These are phyloP conservation scores for Wallacemonas sp. DNA, from an alignment of 208 protist genomes.

Conservation along the genomic window DNA sequence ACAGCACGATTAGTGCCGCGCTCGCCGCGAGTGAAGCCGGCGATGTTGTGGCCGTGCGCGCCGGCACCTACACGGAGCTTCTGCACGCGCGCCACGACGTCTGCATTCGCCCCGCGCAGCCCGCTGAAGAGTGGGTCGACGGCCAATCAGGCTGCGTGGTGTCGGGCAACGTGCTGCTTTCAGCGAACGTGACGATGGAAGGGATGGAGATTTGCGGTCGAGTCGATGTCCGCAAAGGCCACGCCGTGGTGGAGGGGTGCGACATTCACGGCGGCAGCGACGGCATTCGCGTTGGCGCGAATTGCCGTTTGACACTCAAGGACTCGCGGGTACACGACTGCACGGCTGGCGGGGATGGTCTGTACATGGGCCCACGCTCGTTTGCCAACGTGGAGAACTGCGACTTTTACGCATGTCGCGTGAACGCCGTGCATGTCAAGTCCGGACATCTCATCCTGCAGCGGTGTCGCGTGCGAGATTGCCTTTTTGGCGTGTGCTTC, in stretches of 20 bases:
- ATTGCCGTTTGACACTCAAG: conserved; percentile 38
- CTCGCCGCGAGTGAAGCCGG: conserved; percentile 41
- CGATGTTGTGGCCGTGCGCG: conserved; percentile 53
- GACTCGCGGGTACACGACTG: conserved; percentile 71
- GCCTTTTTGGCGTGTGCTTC: conserved; percentile 75
- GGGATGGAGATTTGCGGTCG: conserved; percentile 51
- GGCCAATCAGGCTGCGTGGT: conserved; percentile 43
- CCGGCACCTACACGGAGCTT: conserved; percentile 80
- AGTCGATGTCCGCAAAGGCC: conserved; percentile 76
- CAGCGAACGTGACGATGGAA: conserved; percentile 45
- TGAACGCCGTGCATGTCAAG: conserved; percentile 72
- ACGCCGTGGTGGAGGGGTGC: conserved; percentile 66
- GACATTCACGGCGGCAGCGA: conserved; percentile 76
- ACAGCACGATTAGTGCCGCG: conserved; percentile 57
- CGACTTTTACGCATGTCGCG: conserved; percentile 84
- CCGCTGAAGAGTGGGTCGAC: conserved; percentile 30
- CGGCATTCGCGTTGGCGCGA: conserved; percentile 68
- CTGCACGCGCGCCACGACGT: conserved; percentile 54
- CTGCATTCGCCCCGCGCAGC: conserved; percentile 26
- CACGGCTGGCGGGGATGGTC: conserved; percentile 62
- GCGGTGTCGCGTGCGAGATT: conserved; percentile 76
- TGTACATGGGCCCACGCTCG: conserved; percentile 75
- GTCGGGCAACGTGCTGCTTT: conserved; percentile 49
- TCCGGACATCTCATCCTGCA: conserved; percentile 34
- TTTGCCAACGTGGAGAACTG: conserved; percentile 65